These are phyloP conservation scores for Pisolithus thermaeus DNA, from an alignment of 1,284 basidiomycete genomes.

Conservation along the genomic window DNA sequence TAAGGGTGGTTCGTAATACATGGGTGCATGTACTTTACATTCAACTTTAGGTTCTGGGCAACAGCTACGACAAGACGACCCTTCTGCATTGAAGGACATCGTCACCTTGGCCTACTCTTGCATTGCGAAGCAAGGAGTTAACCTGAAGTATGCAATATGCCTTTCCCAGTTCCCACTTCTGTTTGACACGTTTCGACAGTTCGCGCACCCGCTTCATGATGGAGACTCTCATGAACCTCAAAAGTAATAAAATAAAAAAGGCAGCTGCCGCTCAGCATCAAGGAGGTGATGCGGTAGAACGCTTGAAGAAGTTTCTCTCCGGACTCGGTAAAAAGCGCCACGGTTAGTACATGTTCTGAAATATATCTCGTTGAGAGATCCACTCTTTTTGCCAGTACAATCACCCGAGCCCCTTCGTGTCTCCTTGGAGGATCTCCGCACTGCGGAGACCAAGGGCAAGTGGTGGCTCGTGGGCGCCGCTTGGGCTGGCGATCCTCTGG, in stretches of 20 bases:
- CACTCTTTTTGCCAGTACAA: constrained; percentile 45
- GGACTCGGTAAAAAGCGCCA: constrained; percentile 73
- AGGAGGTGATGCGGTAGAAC: constrained; percentile 68
- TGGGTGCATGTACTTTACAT: constrained; percentile 5
- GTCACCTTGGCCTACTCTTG: constrained; percentile 79
- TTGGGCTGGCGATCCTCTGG: constrained; percentile 89
- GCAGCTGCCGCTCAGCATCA: constrained; percentile 50
- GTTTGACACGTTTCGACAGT: constrained; percentile 35
- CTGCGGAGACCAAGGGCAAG: constrained; percentile 85
- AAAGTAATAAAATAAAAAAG: constrained; percentile 83
- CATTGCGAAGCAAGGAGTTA: constrained; percentile 49
- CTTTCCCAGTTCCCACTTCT: neutral
- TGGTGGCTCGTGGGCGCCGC: constrained; percentile 99
- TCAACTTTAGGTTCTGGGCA: constrained; percentile 65
- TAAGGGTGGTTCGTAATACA: constrained; percentile 26
- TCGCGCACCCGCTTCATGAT: constrained; percentile 90
- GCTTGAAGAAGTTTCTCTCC: constrained; percentile 80
- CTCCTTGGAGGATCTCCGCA: constrained; percentile 78
- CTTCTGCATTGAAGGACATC: constrained; percentile 79
- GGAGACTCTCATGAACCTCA: constrained; percentile 84
- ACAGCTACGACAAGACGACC: constrained; percentile 85
- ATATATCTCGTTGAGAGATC: neutral
- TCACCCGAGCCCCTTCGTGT: constrained; percentile 83
- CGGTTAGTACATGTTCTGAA: constrained; percentile 35
- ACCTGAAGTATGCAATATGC: constrained; percentile 47